These are phyloP conservation scores for Fusarium sambucinum DNA, from an alignment of 2,329 filamentous ascomycete species.

Conservation along the genomic window DNA sequence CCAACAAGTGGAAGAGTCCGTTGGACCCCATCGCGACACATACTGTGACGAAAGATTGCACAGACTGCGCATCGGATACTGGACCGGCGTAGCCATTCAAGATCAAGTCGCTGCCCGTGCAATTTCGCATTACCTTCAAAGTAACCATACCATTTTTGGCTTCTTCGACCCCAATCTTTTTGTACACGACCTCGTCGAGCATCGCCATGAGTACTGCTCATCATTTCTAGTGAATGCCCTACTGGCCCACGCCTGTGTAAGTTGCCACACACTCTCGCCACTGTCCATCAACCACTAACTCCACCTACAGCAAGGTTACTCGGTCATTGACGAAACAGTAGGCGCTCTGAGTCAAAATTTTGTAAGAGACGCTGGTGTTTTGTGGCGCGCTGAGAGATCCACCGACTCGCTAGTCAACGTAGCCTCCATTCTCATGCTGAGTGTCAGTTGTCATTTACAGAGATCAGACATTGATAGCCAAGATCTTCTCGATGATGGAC, in stretches of 20 bases:
- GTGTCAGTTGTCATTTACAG: constrained; percentile 18
- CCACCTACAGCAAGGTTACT: constrained; percentile 28
- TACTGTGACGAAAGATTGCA: constrained; percentile 21
- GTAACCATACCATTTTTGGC: constrained; percentile 53
- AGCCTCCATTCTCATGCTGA: constrained; percentile 32
- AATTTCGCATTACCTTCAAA: constrained; percentile 51
- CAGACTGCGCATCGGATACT: constrained; percentile 44
- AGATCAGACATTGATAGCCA: constrained; percentile 8
- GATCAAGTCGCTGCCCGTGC: constrained; percentile 49
- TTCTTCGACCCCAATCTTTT: constrained; percentile 53
- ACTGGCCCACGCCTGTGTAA: constrained; percentile 52
- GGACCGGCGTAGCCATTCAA: constrained; percentile 51
- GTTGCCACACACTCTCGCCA: constrained; percentile 15
- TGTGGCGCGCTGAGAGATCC: constrained; percentile 36
- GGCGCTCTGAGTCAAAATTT: constrained; percentile 22
- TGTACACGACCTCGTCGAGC: constrained; percentile 49
- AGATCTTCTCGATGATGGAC: constrained; percentile 18
- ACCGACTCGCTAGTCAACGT: constrained; percentile 29
- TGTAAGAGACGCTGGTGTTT: constrained; percentile 11
- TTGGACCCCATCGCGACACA: neutral
- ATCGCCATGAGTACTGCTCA: constrained; percentile 48
- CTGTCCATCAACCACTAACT: neutral
- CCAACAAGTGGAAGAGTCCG: constrained; percentile 1
- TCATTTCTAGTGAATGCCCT: constrained; percentile 51
- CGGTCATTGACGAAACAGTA: constrained; percentile 12